Conservation (phyloP, 2,329 filamentous ascomycete genomes). For the Ophiosphaerella korrae region DNA sequence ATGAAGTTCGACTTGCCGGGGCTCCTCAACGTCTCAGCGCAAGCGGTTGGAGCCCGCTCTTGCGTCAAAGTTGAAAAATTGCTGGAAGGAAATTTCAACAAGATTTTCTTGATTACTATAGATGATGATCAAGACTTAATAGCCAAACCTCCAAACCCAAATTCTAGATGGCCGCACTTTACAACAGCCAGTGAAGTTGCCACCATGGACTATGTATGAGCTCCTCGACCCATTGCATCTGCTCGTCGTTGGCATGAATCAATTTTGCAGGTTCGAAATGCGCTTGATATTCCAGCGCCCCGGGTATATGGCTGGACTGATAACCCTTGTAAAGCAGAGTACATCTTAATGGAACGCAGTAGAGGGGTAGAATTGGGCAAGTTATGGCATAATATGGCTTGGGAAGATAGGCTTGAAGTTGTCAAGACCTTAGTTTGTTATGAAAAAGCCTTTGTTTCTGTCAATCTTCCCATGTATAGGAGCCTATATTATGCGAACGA, state of each 20-base stretch:
- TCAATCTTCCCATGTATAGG: conserved; percentile 15
- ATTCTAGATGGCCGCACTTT: conserved; percentile 34
- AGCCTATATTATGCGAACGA: conserved; percentile 28
- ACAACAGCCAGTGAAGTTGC: conserved; percentile 43
- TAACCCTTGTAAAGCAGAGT: conserved; percentile 33
- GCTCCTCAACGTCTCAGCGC: conserved; percentile 18
- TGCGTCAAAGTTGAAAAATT: conserved; percentile 36
- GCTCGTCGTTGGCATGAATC: conserved; percentile 11
- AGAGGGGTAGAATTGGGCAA: conserved; percentile 18
- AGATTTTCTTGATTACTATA: conserved; percentile 43
- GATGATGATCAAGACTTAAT: conserved; percentile 33
- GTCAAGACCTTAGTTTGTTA: conserved; percentile 16
- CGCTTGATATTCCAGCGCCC: conserved; percentile 36
- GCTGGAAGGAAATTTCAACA: conserved; percentile 47
- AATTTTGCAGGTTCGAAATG: conserved; percentile 28
- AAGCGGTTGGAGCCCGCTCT: conserved; percentile 17
- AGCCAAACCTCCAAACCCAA: conserved; percentile 42
- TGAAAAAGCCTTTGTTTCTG: conserved; percentile 18
- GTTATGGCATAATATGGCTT: conserved; percentile 16
- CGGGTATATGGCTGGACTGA: conserved; percentile 33
- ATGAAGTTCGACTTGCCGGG: conserved; percentile 17
- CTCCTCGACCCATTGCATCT: conserved; percentile 33
- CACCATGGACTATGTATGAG: conserved; percentile 40
- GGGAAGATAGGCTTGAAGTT: conserved; percentile 16
- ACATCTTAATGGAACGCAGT: conserved; percentile 26